phyloP scores from a whole-genome alignment of 768 basidiomycete genomes.

The Russula foetens region DNA sequence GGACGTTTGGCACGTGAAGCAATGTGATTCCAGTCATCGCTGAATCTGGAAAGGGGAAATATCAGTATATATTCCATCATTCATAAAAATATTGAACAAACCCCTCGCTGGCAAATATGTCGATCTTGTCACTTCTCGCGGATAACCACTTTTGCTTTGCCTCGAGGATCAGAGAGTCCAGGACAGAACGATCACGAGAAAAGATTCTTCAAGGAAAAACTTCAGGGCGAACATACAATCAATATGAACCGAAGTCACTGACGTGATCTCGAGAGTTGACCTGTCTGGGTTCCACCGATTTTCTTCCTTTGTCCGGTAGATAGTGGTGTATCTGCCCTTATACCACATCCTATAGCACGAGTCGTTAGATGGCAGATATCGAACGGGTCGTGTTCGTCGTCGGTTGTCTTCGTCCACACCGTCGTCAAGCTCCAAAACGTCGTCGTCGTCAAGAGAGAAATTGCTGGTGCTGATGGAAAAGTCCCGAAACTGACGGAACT shows the following conservation, averaged over 20 bases:
- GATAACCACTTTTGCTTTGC: slow-evolving; percentile 14
- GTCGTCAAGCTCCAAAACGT: slow-evolving; percentile 23
- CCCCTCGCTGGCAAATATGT: slow-evolving; percentile 43
- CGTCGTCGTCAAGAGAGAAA: slow-evolving; percentile 31
- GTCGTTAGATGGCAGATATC: slow-evolving; percentile 37
- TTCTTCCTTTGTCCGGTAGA: slow-evolving; percentile 31
- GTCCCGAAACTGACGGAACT: slow-evolving; percentile 50
- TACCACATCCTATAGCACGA: slow-evolving; percentile 41
- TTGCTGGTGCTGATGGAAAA: slow-evolving; percentile 41
- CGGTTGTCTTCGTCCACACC: slow-evolving; percentile 8
- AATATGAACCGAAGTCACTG: slow-evolving; percentile 14
- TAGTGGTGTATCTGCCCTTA: slow-evolving; percentile 28
- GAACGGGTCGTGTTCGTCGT: slow-evolving; percentile 23
- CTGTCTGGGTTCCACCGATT: slow-evolving; percentile 30
- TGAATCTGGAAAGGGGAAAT: neutral
- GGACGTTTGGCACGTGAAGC: slow-evolving; percentile 57
- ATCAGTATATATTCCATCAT: neutral
- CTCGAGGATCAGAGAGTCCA: slow-evolving; percentile 16
- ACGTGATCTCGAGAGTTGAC: slow-evolving; percentile 39
- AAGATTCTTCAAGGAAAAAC: neutral
- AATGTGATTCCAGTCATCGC: slow-evolving; percentile 44
- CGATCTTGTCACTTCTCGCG: slow-evolving; percentile 11
- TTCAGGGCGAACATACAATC: neutral
- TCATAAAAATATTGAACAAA: slow-evolving; percentile 19
- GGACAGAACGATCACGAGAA: slow-evolving; percentile 17